These are phyloP conservation scores for Amanita pallidorosea DNA, from an alignment of 768 basidiomycete species.

Conservation along the genomic window DNA sequence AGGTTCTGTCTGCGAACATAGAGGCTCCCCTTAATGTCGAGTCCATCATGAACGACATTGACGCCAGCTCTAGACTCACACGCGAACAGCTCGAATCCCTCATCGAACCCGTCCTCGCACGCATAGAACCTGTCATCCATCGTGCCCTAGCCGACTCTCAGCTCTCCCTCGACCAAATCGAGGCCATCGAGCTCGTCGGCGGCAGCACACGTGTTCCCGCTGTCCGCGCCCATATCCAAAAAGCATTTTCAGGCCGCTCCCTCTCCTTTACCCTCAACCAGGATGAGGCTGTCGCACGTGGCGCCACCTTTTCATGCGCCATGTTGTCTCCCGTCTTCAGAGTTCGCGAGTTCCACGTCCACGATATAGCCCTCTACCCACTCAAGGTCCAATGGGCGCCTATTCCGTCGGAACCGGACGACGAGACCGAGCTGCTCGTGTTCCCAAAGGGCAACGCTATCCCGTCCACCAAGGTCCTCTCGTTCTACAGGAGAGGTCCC, in stretches of 20 bases:
- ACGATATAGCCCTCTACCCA: constrained; percentile 80
- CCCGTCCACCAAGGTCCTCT: constrained; percentile 92
- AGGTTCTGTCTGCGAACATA: constrained; percentile 87
- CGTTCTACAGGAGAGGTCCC: constrained; percentile 81
- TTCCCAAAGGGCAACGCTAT: constrained; percentile 79
- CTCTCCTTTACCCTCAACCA: constrained; percentile 93
- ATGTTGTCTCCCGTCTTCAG: constrained; percentile 97
- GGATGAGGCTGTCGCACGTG: constrained; percentile 94
- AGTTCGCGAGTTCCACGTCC: constrained; percentile 87
- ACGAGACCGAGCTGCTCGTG: constrained; percentile 86
- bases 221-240: constrained; percentile 79
- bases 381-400: constrained; percentile 87
- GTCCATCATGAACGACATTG: constrained; percentile 92
- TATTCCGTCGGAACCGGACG: constrained; percentile 63
- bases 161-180: constrained; percentile 74
- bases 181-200: constrained; percentile 87
- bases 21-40: constrained; percentile 90
- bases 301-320: constrained; percentile 94
- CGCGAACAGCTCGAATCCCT: constrained; percentile 80
- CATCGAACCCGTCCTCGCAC: constrained; percentile 63
- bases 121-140: constrained; percentile 66
- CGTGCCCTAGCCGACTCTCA: constrained; percentile 75
- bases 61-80: constrained; percentile 76
- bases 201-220: constrained; percentile 90
- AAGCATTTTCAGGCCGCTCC: constrained; percentile 71